A percentile compares a stretch with the other conserved stretches of the same genome.
These are phyloP conservation scores for Chlamydomonas applanata DNA, from an alignment of 139 green algal genomes.

Conservation along the genomic window DNA sequence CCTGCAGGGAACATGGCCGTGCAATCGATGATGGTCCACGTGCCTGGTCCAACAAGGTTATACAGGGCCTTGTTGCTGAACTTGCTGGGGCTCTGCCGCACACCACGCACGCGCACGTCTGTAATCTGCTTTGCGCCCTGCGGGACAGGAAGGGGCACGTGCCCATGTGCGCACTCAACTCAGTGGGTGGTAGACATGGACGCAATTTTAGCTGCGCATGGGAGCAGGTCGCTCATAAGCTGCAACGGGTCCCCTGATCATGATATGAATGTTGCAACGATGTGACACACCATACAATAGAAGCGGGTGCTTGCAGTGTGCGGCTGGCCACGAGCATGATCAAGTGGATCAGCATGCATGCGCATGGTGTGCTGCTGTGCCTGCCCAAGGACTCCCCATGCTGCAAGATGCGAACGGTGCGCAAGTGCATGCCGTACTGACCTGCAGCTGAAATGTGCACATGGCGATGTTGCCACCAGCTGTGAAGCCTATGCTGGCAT, in stretches of 20 bases:
- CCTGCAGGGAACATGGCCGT: slow-evolving; percentile 42
- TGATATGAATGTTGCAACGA: too few species aligned
- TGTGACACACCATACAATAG: too few species aligned
- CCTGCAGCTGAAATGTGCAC: slow-evolving; percentile 36
- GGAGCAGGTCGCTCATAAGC: too few species aligned
- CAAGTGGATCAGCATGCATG: too few species aligned
- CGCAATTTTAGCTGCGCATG: too few species aligned
- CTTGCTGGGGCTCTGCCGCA: background rate
- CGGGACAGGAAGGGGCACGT: background rate
- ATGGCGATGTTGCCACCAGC: slow-evolving; percentile 24
- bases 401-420: background rate
- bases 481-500: slow-evolving; percentile 38
- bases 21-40: slow-evolving; percentile 42
- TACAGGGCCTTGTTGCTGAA: slow-evolving; percentile 10
- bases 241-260: too few species aligned
- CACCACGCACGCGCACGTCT: slow-evolving; percentile 33
- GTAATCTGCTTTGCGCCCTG: slow-evolving; percentile 37
- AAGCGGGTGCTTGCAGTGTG: too few species aligned
- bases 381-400: background rate
- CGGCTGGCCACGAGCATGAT: too few species aligned
- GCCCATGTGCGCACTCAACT: too few species aligned
- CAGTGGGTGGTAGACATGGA: too few species aligned
- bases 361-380: too few species aligned
- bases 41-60: slow-evolving; percentile 31
- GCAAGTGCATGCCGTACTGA: slow-evolving; percentile 24